These are phyloP conservation scores for Oxytropis ochrocephala DNA, from an alignment of 306 rosid species.

Conservation along the genomic window DNA sequence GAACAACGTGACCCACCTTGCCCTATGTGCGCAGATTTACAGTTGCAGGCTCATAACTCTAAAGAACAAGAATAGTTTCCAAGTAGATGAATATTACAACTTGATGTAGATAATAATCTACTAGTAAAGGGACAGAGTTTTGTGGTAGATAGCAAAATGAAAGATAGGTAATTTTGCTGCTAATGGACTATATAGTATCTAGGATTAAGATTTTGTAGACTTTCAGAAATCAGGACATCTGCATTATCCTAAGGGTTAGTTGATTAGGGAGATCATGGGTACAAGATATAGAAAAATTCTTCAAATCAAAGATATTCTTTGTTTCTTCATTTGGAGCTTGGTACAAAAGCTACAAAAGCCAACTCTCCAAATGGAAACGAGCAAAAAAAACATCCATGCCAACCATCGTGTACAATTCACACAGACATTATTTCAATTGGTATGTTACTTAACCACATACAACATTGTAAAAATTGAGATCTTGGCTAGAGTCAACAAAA, in stretches of 20 bases:
- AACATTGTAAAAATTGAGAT: too few species aligned
- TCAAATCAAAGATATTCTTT: too few species aligned
- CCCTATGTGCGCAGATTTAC: constrained; percentile 44
- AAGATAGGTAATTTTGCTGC: neutral
- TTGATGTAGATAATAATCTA: constrained; percentile 20
- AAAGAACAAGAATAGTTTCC: constrained; percentile 24
- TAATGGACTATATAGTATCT: constrained; percentile 5
- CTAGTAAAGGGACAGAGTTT: neutral
- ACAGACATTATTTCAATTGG: too few species aligned
- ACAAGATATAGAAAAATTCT: too few species aligned
- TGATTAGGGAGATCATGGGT: neutral
- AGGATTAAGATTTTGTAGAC: constrained; percentile 18
- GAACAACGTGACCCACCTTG: constrained; percentile 70
- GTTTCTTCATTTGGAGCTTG: too few species aligned
- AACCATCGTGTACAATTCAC: too few species aligned
- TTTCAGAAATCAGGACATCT: neutral
- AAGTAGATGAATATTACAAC: neutral
- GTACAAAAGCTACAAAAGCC: too few species aligned
- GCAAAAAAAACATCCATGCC: too few species aligned
- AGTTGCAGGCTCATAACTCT: constrained; percentile 30
- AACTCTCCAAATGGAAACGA: too few species aligned
- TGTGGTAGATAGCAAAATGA: neutral
- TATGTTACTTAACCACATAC: too few species aligned
- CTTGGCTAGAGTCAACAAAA: too few species aligned
- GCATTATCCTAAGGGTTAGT: constrained; percentile 10